Base-by-base conservation (phyloP, 768 basidiomycete species). In the Phylloporus sp. region DNA sequence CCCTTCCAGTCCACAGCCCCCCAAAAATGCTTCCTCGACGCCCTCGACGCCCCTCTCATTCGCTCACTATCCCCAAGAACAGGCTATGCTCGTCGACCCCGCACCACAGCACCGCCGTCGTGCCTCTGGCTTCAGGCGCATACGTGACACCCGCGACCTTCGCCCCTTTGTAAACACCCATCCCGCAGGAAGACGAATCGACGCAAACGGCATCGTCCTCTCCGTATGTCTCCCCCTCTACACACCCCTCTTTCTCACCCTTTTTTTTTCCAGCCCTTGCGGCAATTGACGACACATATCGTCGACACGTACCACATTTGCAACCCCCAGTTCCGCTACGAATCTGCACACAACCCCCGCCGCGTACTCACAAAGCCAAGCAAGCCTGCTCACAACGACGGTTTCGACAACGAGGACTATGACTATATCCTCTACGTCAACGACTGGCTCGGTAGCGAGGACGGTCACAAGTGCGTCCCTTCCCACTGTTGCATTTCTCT, bases 401-500 rank as follows among this genome's bases (percentile, higher is more conserved):
- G 95, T 2, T 96, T 84, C 56, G 96, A 99, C 69, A 99, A 99
- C 59, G 95, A 98, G 58, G 96, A 99, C 66, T 95, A 93, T 59
- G 96, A 99, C 65, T 99, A 99, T 61, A 98, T 99, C 60, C 79
- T 99, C 48, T 99, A 98, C 67, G 96, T 99, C 63, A 99, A 99
- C 62, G 96, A 99, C 61, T 93, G 91, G 76, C 71, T 99, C 48
- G 96, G 96, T 3, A 84, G 80, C 21, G 96, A 97, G 59, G 90
- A 94, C 50, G 89, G 90, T 38, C 86, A 96, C 76, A 92, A 96
- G 91, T 94, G 62, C 63, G 87, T 78, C 15, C 21, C 29, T 9
- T 10, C 42, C 40, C 37, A 26, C 48, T 40, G 27, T 9, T 22
- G 38, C 48, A 22, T 15, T n/a, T n/a, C n/a, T 20, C 6, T 27